These are phyloP conservation scores for Alternaria burnsii DNA, from an alignment of 2,329 filamentous ascomycete species.

Conservation along the genomic window DNA sequence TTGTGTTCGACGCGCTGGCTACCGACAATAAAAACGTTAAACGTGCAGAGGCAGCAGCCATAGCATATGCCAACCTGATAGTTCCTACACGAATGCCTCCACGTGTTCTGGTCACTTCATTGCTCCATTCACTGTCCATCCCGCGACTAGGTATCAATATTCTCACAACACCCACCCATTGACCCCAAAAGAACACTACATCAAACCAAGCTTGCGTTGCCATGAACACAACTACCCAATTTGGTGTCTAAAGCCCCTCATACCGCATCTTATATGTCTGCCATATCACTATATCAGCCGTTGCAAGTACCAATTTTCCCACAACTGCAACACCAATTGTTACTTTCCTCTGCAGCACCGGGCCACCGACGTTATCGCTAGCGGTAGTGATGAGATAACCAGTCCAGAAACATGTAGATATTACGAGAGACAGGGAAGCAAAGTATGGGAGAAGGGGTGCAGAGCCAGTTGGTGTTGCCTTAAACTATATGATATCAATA, in stretches of 20 bases:
- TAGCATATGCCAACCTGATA: background rate
- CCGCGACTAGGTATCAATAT: background rate
- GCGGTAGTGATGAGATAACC: background rate
- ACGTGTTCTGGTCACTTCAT: too few species aligned
- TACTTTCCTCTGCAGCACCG: background rate
- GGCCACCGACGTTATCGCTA: background rate
- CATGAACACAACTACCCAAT: background rate
- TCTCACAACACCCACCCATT: background rate
- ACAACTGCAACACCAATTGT: background rate
- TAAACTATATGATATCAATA: too few species aligned
- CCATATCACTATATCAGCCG: background rate
- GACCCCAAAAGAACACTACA: background rate
- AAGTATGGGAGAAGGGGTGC: constrained; percentile 1
- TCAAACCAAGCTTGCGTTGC: constrained; percentile 1
- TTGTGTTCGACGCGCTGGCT: background rate
- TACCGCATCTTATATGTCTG: background rate
- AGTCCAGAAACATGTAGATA: background rate
- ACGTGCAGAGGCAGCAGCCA: background rate
- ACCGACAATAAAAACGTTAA: background rate
- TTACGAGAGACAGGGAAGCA: background rate
- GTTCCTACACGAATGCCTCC: background rate
- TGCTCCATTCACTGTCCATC: background rate
- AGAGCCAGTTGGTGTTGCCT: background rate
- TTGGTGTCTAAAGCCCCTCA: background rate
- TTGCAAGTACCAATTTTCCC: background rate